phyloP scores from a whole-genome alignment of 2,329 filamentous ascomycete species.

The Ceratocystis cacaofunesta region DNA sequence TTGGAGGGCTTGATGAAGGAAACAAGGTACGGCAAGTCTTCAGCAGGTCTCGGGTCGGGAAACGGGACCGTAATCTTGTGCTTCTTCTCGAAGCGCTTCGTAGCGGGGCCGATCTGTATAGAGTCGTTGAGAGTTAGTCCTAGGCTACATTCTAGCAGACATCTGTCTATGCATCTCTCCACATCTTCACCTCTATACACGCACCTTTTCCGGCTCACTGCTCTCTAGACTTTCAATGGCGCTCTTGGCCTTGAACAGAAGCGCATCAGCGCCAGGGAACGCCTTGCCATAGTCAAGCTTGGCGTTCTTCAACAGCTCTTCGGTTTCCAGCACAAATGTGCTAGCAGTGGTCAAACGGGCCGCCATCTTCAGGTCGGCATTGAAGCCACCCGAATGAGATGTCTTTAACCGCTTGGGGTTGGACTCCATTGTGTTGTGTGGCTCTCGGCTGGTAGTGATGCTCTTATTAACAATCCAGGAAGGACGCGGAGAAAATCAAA shows the following conservation, averaged over 20 bases:
- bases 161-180: not conserved
- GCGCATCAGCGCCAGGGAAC: constrained; percentile 34
- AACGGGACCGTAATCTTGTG: constrained; percentile 65
- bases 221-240: constrained; percentile 36
- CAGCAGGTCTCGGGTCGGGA: constrained; percentile 61
- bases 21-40: constrained; percentile 68
- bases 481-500: not conserved
- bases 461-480: no score
- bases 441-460: not conserved
- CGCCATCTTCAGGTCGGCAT: constrained; percentile 29
- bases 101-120: constrained; percentile 52
- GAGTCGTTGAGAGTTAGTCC: not conserved
- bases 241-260: constrained; percentile 38
- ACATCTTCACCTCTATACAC: not conserved
- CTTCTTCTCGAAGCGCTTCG: constrained; percentile 49
- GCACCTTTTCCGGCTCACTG: constrained; percentile 36
- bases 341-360: constrained; percentile 33
- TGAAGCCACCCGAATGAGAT: constrained; percentile 28
- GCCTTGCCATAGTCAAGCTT: constrained; percentile 36
- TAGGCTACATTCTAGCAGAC: not conserved
- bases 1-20: constrained; percentile 59
- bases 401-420: constrained; percentile 36
- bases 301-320: constrained; percentile 42
- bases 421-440: constrained; percentile 28
- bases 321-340: constrained; percentile 44